phyloP scores from a whole-genome alignment of 1,284 basidiomycete genomes.

The Ustilago curta region DNA sequence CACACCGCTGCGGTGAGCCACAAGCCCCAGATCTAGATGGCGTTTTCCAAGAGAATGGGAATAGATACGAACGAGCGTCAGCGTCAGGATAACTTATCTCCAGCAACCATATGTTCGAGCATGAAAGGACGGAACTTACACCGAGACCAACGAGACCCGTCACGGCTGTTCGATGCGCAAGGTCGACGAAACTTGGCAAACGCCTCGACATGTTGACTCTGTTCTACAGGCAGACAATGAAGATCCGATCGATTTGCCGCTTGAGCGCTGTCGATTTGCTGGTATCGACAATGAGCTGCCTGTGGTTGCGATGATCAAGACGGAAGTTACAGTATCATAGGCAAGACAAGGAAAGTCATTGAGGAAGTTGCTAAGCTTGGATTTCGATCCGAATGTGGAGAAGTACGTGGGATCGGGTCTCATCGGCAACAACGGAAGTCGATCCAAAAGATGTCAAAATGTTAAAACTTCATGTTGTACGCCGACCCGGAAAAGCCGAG shows the following conservation, averaged over 20 bases:
- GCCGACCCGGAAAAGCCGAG: background rate
- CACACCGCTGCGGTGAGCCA: conserved; percentile 65
- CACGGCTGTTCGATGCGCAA: conserved; percentile 59
- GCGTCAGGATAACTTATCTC: background rate
- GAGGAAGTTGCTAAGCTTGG: conserved; percentile 3
- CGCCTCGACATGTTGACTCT: conserved; percentile 39
- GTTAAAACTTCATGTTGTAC: too few relatives aligned
- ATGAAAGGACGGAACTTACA: conserved; percentile 41
- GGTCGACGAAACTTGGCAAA: conserved; percentile 51
- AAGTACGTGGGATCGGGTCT: background rate
- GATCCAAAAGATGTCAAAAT: too few relatives aligned
- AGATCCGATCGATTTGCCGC: background rate
- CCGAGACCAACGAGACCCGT: conserved; percentile 60
- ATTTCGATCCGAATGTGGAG: conserved; percentile 26
- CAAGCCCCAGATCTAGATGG: conserved; percentile 57
- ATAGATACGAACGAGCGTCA: too few relatives aligned
- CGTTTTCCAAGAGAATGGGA: background rate
- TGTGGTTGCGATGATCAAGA: background rate
- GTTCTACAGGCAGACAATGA: background rate
- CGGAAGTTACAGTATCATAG: too few relatives aligned
- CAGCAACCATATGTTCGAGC: background rate
- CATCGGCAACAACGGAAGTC: too few relatives aligned
- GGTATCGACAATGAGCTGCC: background rate
- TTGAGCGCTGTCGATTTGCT: background rate
- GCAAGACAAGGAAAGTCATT: background rate